Evolutionary conservation across 169 alveolate species (phyloP).

Genomic region (Plasmodium billcollinsi): DNA sequence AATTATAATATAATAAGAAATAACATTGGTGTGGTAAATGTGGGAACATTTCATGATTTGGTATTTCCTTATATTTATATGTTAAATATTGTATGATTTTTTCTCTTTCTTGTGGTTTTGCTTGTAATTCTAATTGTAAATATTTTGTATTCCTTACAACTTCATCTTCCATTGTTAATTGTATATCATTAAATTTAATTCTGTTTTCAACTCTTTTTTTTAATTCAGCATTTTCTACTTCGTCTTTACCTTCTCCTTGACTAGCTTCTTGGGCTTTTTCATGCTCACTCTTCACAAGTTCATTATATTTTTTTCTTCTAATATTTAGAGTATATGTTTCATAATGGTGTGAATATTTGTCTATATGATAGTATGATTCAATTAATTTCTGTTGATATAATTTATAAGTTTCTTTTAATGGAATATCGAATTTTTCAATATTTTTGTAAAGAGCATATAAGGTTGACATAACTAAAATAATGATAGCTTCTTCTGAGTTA

Average conservation of each 20-base stretch:
- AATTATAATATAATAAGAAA: constrained; percentile 49
- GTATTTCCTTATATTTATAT: constrained; percentile 16
- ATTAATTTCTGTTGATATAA: constrained; percentile 65
- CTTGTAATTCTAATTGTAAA: constrained; percentile 30
- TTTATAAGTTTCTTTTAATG: constrained; percentile 41
- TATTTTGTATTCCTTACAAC: constrained; percentile 42
- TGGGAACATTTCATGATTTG: constrained; percentile 20
- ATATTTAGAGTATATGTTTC: constrained; percentile 29
- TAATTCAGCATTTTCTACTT: neutral
- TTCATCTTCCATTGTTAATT: constrained; percentile 43
- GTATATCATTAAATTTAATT: neutral
- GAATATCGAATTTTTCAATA: constrained; percentile 45
- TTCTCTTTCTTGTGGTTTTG: constrained; percentile 30
- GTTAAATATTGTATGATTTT: constrained; percentile 18
- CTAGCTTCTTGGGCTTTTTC: neutral
- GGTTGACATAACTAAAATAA: constrained; percentile 33
- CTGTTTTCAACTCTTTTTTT: neutral
- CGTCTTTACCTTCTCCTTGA: constrained; percentile 2
- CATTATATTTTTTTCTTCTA: constrained; percentile 24
- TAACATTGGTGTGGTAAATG: constrained; percentile 64
- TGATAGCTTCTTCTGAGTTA: constrained; percentile 38
- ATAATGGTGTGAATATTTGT: constrained; percentile 33
- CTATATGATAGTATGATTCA: constrained; percentile 31
- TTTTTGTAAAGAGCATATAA: constrained; percentile 60
- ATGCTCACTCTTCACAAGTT: neutral